phyloP scores from a whole-genome alignment of 805 yeast genomes.

The Wickerhamomyces ciferrii region DNA sequence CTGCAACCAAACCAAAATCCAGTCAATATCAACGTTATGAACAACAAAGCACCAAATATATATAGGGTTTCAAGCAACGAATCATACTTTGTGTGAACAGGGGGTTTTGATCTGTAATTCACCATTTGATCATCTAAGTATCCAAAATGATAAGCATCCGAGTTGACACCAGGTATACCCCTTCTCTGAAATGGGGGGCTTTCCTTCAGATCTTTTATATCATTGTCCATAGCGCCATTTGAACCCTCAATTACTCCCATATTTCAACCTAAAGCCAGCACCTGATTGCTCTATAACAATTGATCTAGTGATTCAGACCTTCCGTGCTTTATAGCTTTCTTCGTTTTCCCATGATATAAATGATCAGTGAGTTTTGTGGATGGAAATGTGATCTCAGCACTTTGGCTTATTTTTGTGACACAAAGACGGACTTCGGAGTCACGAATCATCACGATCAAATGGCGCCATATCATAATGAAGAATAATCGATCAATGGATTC shows the following conservation, averaged over 20 bases:
- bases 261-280: too few relatives aligned
- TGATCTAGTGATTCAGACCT: too few relatives aligned
- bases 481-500: too few relatives aligned
- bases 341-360: too few relatives aligned
- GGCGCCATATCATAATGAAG: too few relatives aligned
- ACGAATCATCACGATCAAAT: too few relatives aligned
- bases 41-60: conserved; percentile 18
- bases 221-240: neutral
- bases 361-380: too few relatives aligned
- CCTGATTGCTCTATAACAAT: too few relatives aligned
- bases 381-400: too few relatives aligned
- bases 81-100: conserved; percentile 10
- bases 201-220: neutral
- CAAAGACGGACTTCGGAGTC: too few relatives aligned
- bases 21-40: conserved; percentile 12
- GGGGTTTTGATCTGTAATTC: conserved; percentile 4
- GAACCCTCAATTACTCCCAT: neutral
- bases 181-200: conserved; percentile 2
- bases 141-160: conserved; percentile 23
- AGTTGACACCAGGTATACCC: conserved; percentile 21
- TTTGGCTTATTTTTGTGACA: too few relatives aligned
- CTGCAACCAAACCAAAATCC: conserved; percentile 19
- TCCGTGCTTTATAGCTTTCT: too few relatives aligned
- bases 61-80: conserved; percentile 19
- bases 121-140: conserved; percentile 21